Percentiles rank a stretch among this genome's conserved stretches.
phyloP scores from a whole-genome alignment of 2,329 filamentous ascomycete genomes.

The Trichophyton benhamiae region DNA sequence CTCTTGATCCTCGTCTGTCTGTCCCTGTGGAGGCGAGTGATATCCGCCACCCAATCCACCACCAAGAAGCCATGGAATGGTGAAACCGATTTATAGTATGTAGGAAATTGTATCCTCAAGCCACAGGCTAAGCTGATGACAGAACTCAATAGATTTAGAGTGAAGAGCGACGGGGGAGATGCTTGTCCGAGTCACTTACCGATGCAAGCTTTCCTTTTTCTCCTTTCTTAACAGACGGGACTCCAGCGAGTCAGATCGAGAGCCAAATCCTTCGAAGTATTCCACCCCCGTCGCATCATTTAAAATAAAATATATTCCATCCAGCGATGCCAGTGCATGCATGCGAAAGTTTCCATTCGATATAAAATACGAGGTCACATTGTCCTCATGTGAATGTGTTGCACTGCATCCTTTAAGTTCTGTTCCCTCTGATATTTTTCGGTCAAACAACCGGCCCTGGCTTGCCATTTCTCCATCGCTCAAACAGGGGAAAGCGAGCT shows the following conservation, averaged over 20 bases:
- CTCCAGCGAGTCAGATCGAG: background rate
- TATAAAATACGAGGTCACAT: background rate
- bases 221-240: background rate
- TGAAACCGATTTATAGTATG: background rate
- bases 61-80: background rate
- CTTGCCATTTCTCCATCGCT: background rate
- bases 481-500: background rate
- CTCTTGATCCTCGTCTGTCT: background rate
- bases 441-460: background rate
- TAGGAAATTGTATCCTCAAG: background rate
- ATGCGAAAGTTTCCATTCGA: background rate
- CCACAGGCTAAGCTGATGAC: background rate
- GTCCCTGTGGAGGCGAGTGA: background rate
- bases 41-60: background rate
- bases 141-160: background rate
- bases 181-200: background rate
- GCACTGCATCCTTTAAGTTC: background rate
- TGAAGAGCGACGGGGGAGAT: background rate
- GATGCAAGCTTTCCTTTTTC: background rate
- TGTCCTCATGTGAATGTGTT: background rate
- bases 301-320: background rate
- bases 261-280: background rate
- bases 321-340: background rate
- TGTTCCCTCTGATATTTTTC: background rate
- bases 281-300: background rate